Percentiles rank a stretch among this genome's conserved stretches.
These are phyloP conservation scores for Berkeleyomyces rouxiae DNA, from an alignment of 2,329 filamentous ascomycete genomes.

Conservation along the genomic window DNA sequence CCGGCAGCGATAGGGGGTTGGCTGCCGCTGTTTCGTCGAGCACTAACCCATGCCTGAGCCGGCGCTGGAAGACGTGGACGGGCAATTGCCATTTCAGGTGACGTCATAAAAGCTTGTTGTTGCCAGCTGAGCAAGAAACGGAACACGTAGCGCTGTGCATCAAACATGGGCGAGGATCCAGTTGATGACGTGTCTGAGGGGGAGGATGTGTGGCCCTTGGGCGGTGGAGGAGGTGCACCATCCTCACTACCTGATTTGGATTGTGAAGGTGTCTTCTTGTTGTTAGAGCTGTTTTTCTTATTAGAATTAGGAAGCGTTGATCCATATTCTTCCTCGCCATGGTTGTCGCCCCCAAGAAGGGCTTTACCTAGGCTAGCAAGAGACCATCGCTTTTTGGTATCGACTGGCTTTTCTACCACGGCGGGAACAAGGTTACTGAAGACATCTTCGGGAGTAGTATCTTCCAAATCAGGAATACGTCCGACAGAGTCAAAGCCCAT, in stretches of 20 bases:
- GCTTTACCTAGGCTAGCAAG: conserved; percentile 48
- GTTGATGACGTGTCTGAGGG: conserved; percentile 35
- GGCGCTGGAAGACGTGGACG: conserved; percentile 53
- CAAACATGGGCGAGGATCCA: conserved; percentile 37
- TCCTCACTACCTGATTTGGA: background rate
- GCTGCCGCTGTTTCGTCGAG: conserved; percentile 24
- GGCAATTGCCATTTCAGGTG: conserved; percentile 37
- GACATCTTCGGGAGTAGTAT: conserved; percentile 15
- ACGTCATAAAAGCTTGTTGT: conserved; percentile 17
- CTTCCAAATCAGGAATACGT: conserved; percentile 18
- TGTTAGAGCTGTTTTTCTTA: background rate
- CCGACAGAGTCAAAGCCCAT: conserved; percentile 34
- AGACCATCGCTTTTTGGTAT: conserved; percentile 44
- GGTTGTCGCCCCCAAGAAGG: conserved; percentile 21
- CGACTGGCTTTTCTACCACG: conserved; percentile 18
- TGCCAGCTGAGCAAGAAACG: conserved; percentile 58
- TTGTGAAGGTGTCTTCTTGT: background rate
- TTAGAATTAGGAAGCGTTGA: conserved; percentile 20
- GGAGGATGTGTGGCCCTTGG: conserved; percentile 20
- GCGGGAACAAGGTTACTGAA: conserved; percentile 16
- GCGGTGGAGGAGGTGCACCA: conserved; percentile 21
- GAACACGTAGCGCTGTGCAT: conserved; percentile 47
- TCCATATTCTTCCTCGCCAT: conserved; percentile 3
- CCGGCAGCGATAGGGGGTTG: conserved; percentile 22
- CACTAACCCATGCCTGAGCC: conserved; percentile 46